phyloP scores from a whole-genome alignment of 257 asterid genomes.

The Primulina eburnea region DNA sequence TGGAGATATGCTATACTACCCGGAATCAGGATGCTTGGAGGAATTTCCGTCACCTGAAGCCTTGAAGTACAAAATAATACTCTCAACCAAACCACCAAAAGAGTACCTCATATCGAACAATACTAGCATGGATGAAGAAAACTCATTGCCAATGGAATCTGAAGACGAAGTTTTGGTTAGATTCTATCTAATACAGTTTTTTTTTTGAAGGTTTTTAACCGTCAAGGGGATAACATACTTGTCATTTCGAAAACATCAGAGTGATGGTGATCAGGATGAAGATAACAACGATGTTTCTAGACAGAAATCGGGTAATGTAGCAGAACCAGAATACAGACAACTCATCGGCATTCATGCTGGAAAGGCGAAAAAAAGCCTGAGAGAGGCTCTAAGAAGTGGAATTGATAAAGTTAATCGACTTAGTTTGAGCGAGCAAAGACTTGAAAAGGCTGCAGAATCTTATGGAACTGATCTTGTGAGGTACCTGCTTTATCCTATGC shows the following conservation, averaged over 20 bases:
- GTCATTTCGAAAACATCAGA: constrained; percentile 27
- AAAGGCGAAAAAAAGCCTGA: constrained; percentile 63
- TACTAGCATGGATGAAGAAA: constrained; percentile 35
- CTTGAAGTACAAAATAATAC: constrained; percentile 62
- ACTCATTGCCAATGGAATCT: constrained; percentile 41
- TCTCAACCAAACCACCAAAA: constrained; percentile 93
- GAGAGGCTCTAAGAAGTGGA: constrained; percentile 54
- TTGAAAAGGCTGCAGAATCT: constrained; percentile 49
- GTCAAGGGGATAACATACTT: constrained; percentile 8
- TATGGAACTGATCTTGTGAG: constrained; percentile 55
- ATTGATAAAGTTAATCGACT: constrained; percentile 63
- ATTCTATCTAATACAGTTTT: constrained; percentile 16
- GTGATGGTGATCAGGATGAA: constrained; percentile 48
- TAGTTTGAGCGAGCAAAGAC: constrained; percentile 72
- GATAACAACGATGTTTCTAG: constrained; percentile 37
- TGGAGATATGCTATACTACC: constrained; percentile 82
- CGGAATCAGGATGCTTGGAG: constrained; percentile 52
- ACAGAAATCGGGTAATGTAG: constrained; percentile 38
- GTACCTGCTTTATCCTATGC: constrained; percentile 31
- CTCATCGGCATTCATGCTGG: constrained; percentile 80
- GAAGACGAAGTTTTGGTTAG: constrained; percentile 44
- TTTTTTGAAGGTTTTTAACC: constrained; percentile 7
- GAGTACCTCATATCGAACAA: constrained; percentile 62
- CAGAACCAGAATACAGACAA: constrained; percentile 60
- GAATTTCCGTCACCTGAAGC: constrained; percentile 85